These are phyloP conservation scores for Hirsutella rhossiliensis DNA, from an alignment of 2,329 filamentous ascomycete genomes.

Conservation along the genomic window DNA sequence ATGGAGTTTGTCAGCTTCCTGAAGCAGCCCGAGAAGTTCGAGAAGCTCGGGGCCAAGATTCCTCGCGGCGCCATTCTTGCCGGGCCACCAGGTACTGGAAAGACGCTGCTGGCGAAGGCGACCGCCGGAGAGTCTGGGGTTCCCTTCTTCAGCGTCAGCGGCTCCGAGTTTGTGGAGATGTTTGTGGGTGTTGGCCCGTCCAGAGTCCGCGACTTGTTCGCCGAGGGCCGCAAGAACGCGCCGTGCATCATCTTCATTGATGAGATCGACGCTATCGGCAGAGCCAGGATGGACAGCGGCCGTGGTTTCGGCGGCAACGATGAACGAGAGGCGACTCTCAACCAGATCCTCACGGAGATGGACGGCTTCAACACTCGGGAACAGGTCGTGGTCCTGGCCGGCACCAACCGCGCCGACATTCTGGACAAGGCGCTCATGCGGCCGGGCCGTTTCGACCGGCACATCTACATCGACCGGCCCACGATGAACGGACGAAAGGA, in stretches of 20 bases:
- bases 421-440: constrained; percentile 94
- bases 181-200: constrained; percentile 98
- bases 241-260: constrained; percentile 99
- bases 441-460: constrained; percentile 90
- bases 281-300: constrained; percentile 71
- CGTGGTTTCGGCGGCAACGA: constrained; percentile 74
- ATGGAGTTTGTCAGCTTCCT: constrained; percentile 99
- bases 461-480: constrained; percentile 87
- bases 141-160: constrained; percentile 96
- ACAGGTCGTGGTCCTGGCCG: constrained; percentile 91
- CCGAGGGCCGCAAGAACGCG: constrained; percentile 87
- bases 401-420: constrained; percentile 90
- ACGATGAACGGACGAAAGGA: constrained; percentile 96
- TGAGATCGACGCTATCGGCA: constrained; percentile 96
- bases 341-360: constrained; percentile 98
- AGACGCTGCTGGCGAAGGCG: constrained; percentile 92
- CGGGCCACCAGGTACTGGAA: constrained; percentile 96
- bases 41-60: constrained; percentile 93
- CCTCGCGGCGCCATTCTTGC: constrained; percentile 92
- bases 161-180: constrained; percentile 99
- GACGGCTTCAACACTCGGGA: constrained; percentile 97
- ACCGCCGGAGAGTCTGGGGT: constrained; percentile 95
- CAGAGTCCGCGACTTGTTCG: constrained; percentile 86
- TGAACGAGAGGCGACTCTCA: constrained; percentile 90
- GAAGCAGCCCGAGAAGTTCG: constrained; percentile 84